A percentile compares a stretch with the other conserved stretches of the same genome.
Conservation (phyloP, 1,139 yeast species). For the Eremothecium cymbalariae region DNA sequence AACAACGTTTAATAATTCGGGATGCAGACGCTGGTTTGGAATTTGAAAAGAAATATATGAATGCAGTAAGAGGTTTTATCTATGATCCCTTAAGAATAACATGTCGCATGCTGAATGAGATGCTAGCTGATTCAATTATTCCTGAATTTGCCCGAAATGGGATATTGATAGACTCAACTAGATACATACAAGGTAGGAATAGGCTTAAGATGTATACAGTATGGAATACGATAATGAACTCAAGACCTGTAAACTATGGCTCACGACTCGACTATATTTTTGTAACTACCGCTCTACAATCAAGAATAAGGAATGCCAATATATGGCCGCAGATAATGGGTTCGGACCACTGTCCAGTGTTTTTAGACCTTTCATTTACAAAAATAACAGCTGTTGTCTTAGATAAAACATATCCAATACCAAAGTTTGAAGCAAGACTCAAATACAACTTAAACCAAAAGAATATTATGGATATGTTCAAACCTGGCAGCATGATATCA, state of each 20-base stretch:
- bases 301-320: conserved; percentile 41
- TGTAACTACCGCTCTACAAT: conserved; percentile 35
- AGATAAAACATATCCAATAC: conserved; percentile 14
- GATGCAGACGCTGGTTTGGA: conserved; percentile 25
- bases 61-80: conserved; percentile 38
- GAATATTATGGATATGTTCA: conserved; percentile 49
- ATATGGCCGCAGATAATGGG: conserved; percentile 68
- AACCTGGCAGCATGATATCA: conserved; percentile 18
- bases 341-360: conserved; percentile 93
- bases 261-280: conserved; percentile 78
- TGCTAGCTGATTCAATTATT: conserved; percentile 29
- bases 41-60: conserved; percentile 39
- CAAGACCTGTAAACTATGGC: conserved; percentile 80
- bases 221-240: conserved; percentile 76
- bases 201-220: conserved; percentile 72
- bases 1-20: conserved; percentile 24
- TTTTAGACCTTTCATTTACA: conserved; percentile 54
- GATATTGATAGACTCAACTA: conserved; percentile 55
- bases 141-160: conserved; percentile 31
- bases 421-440: conserved; percentile 49
- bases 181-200: conserved; percentile 47
- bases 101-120: conserved; percentile 38
- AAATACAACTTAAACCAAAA: conserved; percentile 45
- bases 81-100: conserved; percentile 36
- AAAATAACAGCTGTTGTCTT: conserved; percentile 21